These are phyloP conservation scores for Claviceps maximensis DNA, from an alignment of 2,329 filamentous ascomycete species.

Conservation along the genomic window DNA sequence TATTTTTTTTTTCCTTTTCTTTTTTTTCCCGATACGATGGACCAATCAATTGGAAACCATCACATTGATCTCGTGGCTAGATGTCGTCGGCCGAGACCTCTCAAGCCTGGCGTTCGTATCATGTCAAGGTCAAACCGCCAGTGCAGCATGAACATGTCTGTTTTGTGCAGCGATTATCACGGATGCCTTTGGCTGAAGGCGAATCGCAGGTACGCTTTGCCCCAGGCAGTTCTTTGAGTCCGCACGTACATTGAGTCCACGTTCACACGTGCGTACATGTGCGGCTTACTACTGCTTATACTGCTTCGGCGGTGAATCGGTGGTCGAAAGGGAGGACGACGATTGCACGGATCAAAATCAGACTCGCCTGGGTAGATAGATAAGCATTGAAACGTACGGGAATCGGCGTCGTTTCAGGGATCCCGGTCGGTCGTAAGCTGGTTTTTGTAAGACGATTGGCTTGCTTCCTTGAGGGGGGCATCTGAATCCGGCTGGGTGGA, in stretches of 20 bases:
- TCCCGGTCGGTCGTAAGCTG: constrained; percentile 1
- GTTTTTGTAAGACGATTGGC: constrained; percentile 12
- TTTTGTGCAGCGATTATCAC: not conserved
- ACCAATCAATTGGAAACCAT: not conserved
- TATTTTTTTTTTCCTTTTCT: not conserved
- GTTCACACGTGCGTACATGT: too few species aligned
- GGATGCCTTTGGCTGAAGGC: not conserved
- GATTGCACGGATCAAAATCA: not conserved
- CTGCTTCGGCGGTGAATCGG: too few species aligned
- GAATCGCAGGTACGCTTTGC: not conserved
- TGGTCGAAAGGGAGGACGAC: not conserved
- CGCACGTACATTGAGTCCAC: not conserved
- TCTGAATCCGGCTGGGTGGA: not conserved
- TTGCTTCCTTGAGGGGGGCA: not conserved
- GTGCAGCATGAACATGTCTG: too few species aligned
- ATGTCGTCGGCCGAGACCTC: constrained; percentile 11
- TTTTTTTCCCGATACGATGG: not conserved
- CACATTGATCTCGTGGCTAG: constrained; percentile 1
- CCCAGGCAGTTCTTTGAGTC: not conserved
- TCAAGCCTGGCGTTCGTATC: not conserved
- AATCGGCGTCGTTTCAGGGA: not conserved
- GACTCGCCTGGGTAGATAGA: too few species aligned
- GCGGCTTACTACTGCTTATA: too few species aligned
- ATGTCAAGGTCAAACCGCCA: not conserved
- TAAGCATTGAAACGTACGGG: too few species aligned